Percentiles rank a stretch among this genome's conserved stretches.
Conservation (phyloP, 257 asterid genomes). For the Ilex asprella region DNA sequence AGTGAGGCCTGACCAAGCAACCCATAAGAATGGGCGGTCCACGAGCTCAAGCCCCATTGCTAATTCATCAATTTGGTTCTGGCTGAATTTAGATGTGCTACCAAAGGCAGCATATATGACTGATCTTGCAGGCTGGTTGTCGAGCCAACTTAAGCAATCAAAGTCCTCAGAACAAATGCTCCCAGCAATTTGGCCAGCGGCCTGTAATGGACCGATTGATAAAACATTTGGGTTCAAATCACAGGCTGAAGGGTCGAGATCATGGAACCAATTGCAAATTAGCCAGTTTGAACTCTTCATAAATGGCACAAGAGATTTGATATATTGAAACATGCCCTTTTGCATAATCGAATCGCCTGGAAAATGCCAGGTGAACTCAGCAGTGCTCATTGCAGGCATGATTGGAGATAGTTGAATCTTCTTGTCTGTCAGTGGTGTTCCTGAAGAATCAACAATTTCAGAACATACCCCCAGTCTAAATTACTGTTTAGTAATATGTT, state of each 20-base stretch:
- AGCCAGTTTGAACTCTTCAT: constrained; percentile 34
- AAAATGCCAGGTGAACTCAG: constrained; percentile 43
- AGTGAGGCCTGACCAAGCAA: constrained; percentile 34
- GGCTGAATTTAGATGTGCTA: constrained; percentile 38
- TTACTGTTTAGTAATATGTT: too few species aligned
- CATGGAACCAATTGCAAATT: constrained; percentile 45
- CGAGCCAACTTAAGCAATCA: constrained; percentile 52
- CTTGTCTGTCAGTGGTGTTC: constrained; percentile 33
- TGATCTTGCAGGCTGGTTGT: constrained; percentile 35
- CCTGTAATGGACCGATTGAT: constrained; percentile 46
- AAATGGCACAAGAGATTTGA: not conserved
- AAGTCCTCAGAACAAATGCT: constrained; percentile 41
- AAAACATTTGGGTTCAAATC: constrained; percentile 26
- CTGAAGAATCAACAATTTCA: constrained; percentile 18
- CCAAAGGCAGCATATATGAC: constrained; percentile 62
- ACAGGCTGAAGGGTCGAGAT: constrained; percentile 22
- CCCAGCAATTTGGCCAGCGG: constrained; percentile 27
- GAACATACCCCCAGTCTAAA: not conserved
- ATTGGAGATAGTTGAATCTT: constrained; percentile 24
- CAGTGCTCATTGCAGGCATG: constrained; percentile 31
- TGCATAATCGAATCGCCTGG: constrained; percentile 27
- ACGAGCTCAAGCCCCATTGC: constrained; percentile 45
- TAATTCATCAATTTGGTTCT: constrained; percentile 37
- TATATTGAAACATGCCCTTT: constrained; percentile 16
- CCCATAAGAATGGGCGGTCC: constrained; percentile 50